Base-by-base conservation (phyloP, 2,329 filamentous ascomycete species). In the Pyrenophora teres region DNA sequence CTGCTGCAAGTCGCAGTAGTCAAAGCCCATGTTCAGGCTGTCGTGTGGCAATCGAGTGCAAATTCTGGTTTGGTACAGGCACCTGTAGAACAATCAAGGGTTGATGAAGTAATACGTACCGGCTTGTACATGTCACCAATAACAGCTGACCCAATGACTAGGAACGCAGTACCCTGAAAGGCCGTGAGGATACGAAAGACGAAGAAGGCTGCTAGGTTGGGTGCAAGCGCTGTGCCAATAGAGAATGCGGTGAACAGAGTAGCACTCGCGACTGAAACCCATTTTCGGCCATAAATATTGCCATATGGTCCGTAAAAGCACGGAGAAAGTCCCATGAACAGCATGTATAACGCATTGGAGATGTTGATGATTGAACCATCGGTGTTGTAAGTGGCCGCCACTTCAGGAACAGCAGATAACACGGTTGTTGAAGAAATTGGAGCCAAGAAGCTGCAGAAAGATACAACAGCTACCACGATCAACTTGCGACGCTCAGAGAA, bases 341-440 rank as follows among this genome's bases (percentile, higher is more conserved):
- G 71, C 77, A 90, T 81, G 61, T 90, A 90, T n/a, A 87, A 73
- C 0, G 89, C 88, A 73, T 92, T 93, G 65, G 83, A 87, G 38
- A 88, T 73, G 66, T 90, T 89, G 68, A 92, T 85, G 50, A 91
- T 81, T 8, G 82, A 82, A 4, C 86, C 87, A 0, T 83, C 87
- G 0, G 87, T 90, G 33, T 77, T 58, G 67, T 83, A 90, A 6
- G 83, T 85, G 3, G 68, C 70, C 1, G 88, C 87, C 4, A 93
- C 85, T 70, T 93, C 89, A 1, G 89, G 88, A 1, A 88, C 83
- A 2, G 88, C 89, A 1, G 88, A 81, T 10, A 93, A 74, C 7
- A 92, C 84, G 1, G 87, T 86, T 0, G 89, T 92, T 33, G 85
- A 89, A 2, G 85, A 88, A 19, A 90, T 83, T 0, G 90, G 90